Percentiles rank a stretch among this genome's conserved stretches.
phyloP scores from a whole-genome alignment of 345 rosid species.

The Citrus unshiu region DNA sequence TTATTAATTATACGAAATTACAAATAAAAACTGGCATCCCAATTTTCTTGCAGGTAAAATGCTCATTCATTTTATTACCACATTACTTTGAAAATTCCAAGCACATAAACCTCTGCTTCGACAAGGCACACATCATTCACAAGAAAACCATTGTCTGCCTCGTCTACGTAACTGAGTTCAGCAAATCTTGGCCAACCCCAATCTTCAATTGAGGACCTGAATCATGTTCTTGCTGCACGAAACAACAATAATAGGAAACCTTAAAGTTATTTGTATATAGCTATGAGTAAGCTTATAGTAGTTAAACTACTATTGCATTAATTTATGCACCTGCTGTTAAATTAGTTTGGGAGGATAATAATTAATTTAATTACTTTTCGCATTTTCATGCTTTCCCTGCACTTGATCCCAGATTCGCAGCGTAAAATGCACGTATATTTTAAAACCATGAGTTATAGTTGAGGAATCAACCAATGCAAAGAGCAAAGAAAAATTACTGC shows the following conservation, averaged over 20 bases:
- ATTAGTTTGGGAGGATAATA: no score
- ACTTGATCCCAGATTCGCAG: constrained; percentile 19
- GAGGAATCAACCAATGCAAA: constrained; percentile 27
- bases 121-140: constrained; percentile 1
- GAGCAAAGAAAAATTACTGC: constrained; percentile 25
- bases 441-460: neutral
- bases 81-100: no score
- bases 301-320: no score
- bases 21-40: no score
- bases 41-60: no score
- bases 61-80: no score
- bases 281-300: no score
- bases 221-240: constrained; percentile 29
- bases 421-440: no score
- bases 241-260: neutral
- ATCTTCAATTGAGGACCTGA: constrained; percentile 22
- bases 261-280: neutral
- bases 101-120: neutral
- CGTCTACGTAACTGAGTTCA: no score
- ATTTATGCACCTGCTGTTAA: no score
- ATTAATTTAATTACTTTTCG: no score
- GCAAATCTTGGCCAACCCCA: neutral
- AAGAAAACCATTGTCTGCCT: constrained; percentile 6
- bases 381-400: neutral
- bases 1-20: no score